Evolutionary conservation across 1,284 basidiomycete genomes (phyloP).

Genomic region (Neotropicomus parvogracilis): DNA sequence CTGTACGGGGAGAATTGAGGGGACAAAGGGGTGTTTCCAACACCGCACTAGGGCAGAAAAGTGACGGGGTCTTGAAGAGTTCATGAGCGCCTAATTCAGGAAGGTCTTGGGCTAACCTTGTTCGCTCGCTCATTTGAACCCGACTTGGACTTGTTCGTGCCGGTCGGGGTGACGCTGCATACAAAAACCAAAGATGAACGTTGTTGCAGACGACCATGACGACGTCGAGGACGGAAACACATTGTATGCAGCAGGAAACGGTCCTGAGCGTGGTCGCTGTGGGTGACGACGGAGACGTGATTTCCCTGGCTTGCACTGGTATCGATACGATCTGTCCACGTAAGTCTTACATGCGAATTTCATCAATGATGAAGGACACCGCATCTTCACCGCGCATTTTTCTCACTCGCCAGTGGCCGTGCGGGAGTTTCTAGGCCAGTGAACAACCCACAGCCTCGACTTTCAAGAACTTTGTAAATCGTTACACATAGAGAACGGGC

Average conservation of each 20-base stretch:
- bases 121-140: background rate
- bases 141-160: background rate
- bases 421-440: conserved; percentile 5
- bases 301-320: conserved; percentile 7
- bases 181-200: background rate
- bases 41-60: conserved; percentile 17
- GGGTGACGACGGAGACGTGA: background rate
- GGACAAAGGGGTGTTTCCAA: conserved; percentile 10
- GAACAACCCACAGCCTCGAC: conserved; percentile 7
- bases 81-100: too few relatives aligned
- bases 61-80: conserved; percentile 4
- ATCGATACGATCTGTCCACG: background rate
- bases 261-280: background rate
- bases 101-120: background rate
- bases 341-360: conserved; percentile 13
- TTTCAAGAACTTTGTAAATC: background rate
- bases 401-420: background rate
- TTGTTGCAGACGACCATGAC: background rate
- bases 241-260: background rate
- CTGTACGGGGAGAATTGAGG: conserved; percentile 1
- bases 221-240: background rate
- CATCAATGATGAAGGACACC: conserved; percentile 6
- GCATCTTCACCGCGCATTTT: conserved; percentile 2
- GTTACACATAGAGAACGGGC: background rate
- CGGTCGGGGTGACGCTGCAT: background rate